Base-by-base conservation (phyloP, 2,329 filamentous ascomycete species). In the Metarhizium album region DNA sequence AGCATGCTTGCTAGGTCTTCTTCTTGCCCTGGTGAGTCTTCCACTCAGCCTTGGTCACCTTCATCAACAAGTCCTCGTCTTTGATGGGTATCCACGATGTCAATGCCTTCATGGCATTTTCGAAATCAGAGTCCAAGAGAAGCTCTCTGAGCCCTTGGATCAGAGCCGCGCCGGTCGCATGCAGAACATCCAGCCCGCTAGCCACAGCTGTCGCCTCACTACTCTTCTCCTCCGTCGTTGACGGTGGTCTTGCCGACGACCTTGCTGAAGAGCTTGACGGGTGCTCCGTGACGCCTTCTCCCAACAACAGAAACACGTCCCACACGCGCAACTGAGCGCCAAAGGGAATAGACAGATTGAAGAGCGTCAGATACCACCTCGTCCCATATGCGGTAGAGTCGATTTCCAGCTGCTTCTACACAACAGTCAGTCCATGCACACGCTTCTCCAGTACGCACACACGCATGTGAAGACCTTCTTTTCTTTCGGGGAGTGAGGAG, bases 291-390 rank as follows among this genome's bases (percentile, higher is more conserved):
- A 22, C n/a, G 27, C 35, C 45, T 38, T 63, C 57, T 3, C 91
- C 93, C 13, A 97, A 79, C 14, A 98, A 80, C 79, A 98, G 89
- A 69, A 97, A 97, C 1, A 96, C 87, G 63, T 98, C 93, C 93
- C 93, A 98, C 16, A 98, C 86, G 46, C 93, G 86, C 35, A 98
- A 82, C 67, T 97, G 93, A 3, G 91, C 90, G 0, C 88, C 79
- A 61, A 97, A 98, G 0, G 93, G 93, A 48, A 98, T 87, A 16
- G 89, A 94, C 62, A 97, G 86, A 68, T 97, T 97, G 76, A 98
- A 98, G 8, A 98, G 75, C 2, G 93, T 98, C 48, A 98, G 76
- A 64, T 98, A 98, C 93, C 93, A 98, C 48, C 90, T 79, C 3
- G 91, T 97, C 31, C 90, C 93, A 64, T 96, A 98, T n/a, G 90